Percentiles rank a stretch among this genome's conserved stretches.
phyloP scores from a whole-genome alignment of 768 basidiomycete genomes.

The Pulveroboletus sp. region DNA sequence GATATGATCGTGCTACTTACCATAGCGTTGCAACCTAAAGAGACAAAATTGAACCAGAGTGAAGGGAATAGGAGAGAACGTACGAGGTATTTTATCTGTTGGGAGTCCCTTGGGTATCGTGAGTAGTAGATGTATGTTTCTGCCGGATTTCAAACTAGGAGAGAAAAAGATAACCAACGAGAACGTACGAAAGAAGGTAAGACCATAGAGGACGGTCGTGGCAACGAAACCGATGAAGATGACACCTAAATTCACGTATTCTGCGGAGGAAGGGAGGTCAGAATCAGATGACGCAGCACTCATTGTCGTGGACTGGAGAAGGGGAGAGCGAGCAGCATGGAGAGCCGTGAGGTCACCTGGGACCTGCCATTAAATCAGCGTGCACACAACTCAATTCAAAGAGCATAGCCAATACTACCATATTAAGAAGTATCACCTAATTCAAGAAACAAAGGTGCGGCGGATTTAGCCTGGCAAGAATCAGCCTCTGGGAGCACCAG shows the following conservation, averaged over 20 bases:
- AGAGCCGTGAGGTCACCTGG: not conserved
- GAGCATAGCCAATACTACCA: not conserved
- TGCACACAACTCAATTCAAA: constrained; percentile 3
- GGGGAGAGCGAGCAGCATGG: not conserved
- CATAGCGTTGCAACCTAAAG: constrained; percentile 20
- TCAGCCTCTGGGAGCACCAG: no score
- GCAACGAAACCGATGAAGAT: constrained; percentile 29
- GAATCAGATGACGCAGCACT: not conserved
- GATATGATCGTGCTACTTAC: constrained; percentile 8
- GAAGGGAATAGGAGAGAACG: not conserved
- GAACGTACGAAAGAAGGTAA: constrained; percentile 33
- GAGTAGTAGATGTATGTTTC: constrained; percentile 31
- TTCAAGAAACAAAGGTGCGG: no score
- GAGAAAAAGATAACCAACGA: not conserved
- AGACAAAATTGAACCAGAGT: not conserved
- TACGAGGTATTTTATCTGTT: constrained; percentile 22
- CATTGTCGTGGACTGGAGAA: constrained; percentile 13
- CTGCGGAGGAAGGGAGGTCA: constrained; percentile 13
- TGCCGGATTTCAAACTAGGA: not conserved
- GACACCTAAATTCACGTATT: constrained; percentile 23
- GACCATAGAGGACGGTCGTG: constrained; percentile 28
- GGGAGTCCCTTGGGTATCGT: constrained; percentile 21
- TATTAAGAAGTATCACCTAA: not conserved
- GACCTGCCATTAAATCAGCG: not conserved
- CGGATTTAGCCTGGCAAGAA: no score